Conservation (phyloP, 352 stramenopile genomes). For the Globisporangium okanoganense region DNA sequence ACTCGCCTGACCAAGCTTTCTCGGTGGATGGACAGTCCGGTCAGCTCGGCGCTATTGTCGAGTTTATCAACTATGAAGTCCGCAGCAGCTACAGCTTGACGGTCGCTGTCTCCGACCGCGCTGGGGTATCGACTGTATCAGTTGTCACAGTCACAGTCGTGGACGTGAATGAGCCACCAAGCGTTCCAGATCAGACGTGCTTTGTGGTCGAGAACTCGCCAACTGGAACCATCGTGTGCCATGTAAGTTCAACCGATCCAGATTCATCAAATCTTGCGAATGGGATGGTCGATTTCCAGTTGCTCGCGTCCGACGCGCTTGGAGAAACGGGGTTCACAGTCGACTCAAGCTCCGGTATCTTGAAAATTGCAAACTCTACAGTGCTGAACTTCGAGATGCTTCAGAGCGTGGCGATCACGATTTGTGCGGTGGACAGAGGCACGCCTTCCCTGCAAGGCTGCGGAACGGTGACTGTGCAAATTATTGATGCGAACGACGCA, state of each 20-base stretch:
- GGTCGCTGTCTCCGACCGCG: slow-evolving; percentile 1
- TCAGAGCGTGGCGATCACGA: background rate
- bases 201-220: slow-evolving; percentile 6
- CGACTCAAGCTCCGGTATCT: slow-evolving; percentile 4
- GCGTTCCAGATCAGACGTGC: slow-evolving; percentile 3
- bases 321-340: background rate
- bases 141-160: background rate
- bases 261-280: background rate
- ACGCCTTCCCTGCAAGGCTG: slow-evolving; percentile 2
- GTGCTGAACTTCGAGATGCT: slow-evolving; percentile 4
- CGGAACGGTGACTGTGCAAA: background rate
- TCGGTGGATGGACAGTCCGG: background rate
- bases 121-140: background rate
- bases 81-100: slow-evolving; percentile 2
- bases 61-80: slow-evolving; percentile 9
- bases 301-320: background rate
- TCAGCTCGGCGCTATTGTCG: slow-evolving; percentile 7
- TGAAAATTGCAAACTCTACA: slow-evolving; percentile 4
- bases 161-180: slow-evolving; percentile 8
- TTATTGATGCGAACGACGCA: slow-evolving; percentile 7
- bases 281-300: slow-evolving; percentile 5
- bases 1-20: background rate
- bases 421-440: slow-evolving; percentile 10
- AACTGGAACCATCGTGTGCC: background rate
- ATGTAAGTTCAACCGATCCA: background rate